phyloP scores from a whole-genome alignment of 441 rosid species.

The Populus hybrid region DNA sequence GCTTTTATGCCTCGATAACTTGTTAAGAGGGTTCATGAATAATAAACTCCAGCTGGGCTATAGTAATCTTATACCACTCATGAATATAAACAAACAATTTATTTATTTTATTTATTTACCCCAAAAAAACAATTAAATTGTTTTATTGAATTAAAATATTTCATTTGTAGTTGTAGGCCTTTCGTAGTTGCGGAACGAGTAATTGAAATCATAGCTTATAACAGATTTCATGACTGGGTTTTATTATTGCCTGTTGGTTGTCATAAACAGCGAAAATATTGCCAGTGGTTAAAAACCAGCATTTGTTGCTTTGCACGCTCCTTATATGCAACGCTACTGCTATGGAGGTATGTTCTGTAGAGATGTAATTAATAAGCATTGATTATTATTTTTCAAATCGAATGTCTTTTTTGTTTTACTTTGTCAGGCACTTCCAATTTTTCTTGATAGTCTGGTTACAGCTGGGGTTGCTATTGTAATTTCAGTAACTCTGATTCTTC shows the following conservation, averaged over 20 bases:
- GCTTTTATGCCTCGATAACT: neutral
- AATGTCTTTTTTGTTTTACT: neutral
- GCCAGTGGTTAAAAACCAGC: slow-evolving; percentile 66
- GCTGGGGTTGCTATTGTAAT: slow-evolving; percentile 68
- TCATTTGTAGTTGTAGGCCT: neutral
- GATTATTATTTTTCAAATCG: neutral
- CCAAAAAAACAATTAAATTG: no score
- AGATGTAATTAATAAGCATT: neutral
- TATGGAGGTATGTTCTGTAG: slow-evolving; percentile 51
- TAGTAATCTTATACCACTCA: neutral
- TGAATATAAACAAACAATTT: neutral
- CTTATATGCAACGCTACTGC: slow-evolving; percentile 75
- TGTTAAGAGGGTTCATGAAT: neutral
- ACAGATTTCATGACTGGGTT: neutral
- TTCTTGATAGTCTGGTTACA: slow-evolving; percentile 57
- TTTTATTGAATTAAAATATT: neutral
- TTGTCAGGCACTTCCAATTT: slow-evolving; percentile 64
- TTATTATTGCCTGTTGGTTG: slow-evolving; percentile 1
- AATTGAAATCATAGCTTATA: neutral
- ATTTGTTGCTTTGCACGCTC: slow-evolving; percentile 65
- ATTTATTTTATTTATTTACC: no score
- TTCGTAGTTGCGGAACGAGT: neutral
- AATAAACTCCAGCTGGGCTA: neutral
- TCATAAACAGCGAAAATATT: slow-evolving; percentile 58
- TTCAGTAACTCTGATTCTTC: slow-evolving; percentile 65